These are phyloP conservation scores for Plasmodium coatneyi DNA, from an alignment of 169 alveolate genomes.

Conservation along the genomic window DNA sequence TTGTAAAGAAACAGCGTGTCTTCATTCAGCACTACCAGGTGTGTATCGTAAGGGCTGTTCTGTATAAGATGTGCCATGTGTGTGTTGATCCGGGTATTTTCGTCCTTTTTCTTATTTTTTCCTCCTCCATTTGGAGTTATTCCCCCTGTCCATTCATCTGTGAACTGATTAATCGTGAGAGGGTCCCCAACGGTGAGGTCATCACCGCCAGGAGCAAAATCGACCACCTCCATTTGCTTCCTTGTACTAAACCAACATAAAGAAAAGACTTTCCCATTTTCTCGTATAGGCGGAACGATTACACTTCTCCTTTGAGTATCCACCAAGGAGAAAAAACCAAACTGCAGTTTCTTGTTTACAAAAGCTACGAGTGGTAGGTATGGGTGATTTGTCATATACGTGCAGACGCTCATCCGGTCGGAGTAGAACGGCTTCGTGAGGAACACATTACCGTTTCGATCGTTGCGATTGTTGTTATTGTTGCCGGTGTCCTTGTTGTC, in stretches of 20 bases:
- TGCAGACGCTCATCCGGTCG: conserved; percentile 38
- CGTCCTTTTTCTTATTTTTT: background rate
- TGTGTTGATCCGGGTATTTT: background rate
- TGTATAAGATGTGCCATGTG: background rate
- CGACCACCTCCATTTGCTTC: background rate
- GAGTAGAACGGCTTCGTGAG: conserved; percentile 21
- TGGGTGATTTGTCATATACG: conserved; percentile 38
- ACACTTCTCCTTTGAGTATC: background rate
- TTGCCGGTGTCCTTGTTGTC: too few relatives aligned
- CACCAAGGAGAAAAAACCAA: conserved; percentile 43
- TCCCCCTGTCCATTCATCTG: background rate
- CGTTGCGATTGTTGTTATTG: background rate
- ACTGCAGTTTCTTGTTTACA: conserved; percentile 32
- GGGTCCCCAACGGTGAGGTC: background rate
- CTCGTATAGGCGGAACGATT: conserved; percentile 26
- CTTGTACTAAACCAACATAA: conserved; percentile 44
- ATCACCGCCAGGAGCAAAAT: background rate
- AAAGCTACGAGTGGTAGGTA: conserved; percentile 34
- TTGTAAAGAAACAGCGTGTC: conserved; percentile 33
- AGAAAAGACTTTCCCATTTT: conserved; percentile 40
- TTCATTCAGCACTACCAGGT: conserved; percentile 33
- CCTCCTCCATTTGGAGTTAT: background rate
- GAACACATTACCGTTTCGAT: background rate
- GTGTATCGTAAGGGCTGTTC: conserved; percentile 2
- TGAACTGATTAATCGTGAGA: background rate